phyloP scores from a whole-genome alignment of 331 rosid genomes.

The Arachis monticola region DNA sequence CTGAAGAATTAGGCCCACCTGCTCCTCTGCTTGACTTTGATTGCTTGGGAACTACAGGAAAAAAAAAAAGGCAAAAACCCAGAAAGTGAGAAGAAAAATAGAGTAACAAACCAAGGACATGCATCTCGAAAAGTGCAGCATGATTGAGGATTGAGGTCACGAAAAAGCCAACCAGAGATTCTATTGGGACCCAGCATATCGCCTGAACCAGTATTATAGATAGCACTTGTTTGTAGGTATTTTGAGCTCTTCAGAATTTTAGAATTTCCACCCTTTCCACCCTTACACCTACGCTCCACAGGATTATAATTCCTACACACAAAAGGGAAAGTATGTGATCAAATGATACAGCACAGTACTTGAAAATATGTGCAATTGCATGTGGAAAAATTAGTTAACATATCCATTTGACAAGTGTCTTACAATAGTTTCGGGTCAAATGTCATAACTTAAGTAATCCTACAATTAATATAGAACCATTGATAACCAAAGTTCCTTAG shows the following conservation, averaged over 20 bases:
- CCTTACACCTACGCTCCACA: conserved; percentile 82
- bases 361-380: conserved; percentile 9
- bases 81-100: background rate
- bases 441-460: conserved; percentile 19
- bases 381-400: background rate
- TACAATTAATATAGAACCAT: conserved; percentile 11
- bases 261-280: conserved; percentile 68
- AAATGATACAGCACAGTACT: conserved; percentile 3
- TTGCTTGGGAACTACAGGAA: conserved; percentile 65
- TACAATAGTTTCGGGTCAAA: background rate
- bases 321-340: background rate
- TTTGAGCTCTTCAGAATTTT: conserved; percentile 72
- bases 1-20: conserved; percentile 55
- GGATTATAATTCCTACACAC: conserved; percentile 85
- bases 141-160: conserved; percentile 8
- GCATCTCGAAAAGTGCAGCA: background rate
- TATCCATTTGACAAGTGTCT: background rate
- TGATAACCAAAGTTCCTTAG: conserved; percentile 8
- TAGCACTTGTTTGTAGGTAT: conserved; percentile 72
- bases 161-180: conserved; percentile 54
- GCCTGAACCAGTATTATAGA: conserved; percentile 56
- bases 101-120: background rate
- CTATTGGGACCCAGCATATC: conserved; percentile 53
- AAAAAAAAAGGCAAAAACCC: background rate
- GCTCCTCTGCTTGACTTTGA: conserved; percentile 54